Percentiles rank a stretch among this genome's conserved stretches.
Evolutionary conservation across 768 basidiomycete genomes (phyloP).

Genomic region (Suillus alpinus): DNA sequence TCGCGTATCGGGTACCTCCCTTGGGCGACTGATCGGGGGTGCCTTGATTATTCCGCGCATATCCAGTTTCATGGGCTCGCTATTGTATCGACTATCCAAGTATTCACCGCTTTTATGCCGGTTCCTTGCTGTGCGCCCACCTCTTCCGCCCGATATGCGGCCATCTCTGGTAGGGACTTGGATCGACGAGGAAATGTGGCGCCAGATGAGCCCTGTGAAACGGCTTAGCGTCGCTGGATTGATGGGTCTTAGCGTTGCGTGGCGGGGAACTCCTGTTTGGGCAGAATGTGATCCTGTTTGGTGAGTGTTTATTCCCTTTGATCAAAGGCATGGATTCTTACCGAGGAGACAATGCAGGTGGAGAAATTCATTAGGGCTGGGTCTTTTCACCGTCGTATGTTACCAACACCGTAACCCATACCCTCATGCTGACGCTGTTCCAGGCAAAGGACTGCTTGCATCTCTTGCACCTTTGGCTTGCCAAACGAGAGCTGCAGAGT

Average conservation of each 20-base stretch:
- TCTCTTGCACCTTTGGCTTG: conserved; percentile 64
- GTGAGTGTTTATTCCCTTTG: conserved; percentile 30
- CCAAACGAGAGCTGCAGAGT: conserved; percentile 69
- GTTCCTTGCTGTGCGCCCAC: conserved; percentile 22
- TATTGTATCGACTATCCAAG: conserved; percentile 54
- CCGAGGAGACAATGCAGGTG: conserved; percentile 36
- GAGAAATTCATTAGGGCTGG: conserved; percentile 69
- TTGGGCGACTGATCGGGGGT: conserved; percentile 68
- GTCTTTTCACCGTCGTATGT: conserved; percentile 63
- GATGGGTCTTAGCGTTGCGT: conserved; percentile 45
- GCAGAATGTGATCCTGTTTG: conserved; percentile 72
- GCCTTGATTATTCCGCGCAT: conserved; percentile 68
- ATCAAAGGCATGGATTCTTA: neutral
- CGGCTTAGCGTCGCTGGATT: conserved; percentile 26
- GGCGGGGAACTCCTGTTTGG: conserved; percentile 61
- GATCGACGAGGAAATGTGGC: conserved; percentile 14
- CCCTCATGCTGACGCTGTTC: neutral
- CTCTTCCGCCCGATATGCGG: conserved; percentile 9
- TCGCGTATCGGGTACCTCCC: conserved; percentile 51
- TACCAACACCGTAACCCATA: neutral
- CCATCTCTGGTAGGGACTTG: conserved; percentile 16
- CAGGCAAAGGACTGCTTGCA: conserved; percentile 69
- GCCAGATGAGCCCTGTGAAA: conserved; percentile 17
- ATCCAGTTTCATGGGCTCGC: conserved; percentile 59
- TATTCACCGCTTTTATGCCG: conserved; percentile 25